phyloP scores from a whole-genome alignment of 1,284 basidiomycete genomes.

The Cutaneotrichosporon mucoides region DNA sequence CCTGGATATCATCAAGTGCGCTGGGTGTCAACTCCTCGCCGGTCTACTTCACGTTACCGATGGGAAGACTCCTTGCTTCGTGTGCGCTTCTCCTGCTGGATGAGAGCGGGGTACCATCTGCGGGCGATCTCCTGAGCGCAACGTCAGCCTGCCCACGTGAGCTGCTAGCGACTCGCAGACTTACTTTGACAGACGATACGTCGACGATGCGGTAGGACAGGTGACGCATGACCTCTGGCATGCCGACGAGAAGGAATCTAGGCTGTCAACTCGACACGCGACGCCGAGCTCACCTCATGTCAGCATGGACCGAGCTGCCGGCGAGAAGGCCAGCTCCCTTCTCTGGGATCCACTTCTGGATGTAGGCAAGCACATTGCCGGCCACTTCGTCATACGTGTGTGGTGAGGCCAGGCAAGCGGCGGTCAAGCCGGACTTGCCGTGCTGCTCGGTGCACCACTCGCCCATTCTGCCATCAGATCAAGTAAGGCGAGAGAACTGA shows the following conservation, averaged over 20 bases:
- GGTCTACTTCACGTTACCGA: conserved; percentile 23
- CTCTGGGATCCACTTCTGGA: conserved; percentile 51
- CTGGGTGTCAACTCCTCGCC: conserved; percentile 21
- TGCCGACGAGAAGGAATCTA: conserved; percentile 49
- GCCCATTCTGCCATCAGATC: conserved; percentile 38
- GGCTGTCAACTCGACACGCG: neutral
- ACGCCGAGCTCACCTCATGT: conserved; percentile 40
- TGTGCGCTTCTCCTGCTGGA: conserved; percentile 24
- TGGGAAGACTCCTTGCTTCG: conserved; percentile 37
- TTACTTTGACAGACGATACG: conserved; percentile 45
- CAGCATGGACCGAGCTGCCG: conserved; percentile 54
- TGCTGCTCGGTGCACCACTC: conserved; percentile 50
- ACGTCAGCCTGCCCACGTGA: conserved; percentile 1
- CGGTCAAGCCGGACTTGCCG: conserved; percentile 46
- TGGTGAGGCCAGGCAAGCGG: conserved; percentile 42
- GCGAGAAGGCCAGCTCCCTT: conserved; percentile 50
- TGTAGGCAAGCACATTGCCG: conserved; percentile 48
- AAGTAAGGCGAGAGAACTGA: conserved; percentile 14
- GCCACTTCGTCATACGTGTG: conserved; percentile 47
- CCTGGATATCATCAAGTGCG: conserved; percentile 53
- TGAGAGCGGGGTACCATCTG: conserved; percentile 50
- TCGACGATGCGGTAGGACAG: conserved; percentile 54
- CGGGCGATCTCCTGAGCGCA: conserved; percentile 48
- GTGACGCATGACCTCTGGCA: conserved; percentile 51
- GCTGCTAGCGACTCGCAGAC: neutral